Evolutionary conservation across 306 rosid species (phyloP).

Genomic region (Cucurbita pepo): DNA sequence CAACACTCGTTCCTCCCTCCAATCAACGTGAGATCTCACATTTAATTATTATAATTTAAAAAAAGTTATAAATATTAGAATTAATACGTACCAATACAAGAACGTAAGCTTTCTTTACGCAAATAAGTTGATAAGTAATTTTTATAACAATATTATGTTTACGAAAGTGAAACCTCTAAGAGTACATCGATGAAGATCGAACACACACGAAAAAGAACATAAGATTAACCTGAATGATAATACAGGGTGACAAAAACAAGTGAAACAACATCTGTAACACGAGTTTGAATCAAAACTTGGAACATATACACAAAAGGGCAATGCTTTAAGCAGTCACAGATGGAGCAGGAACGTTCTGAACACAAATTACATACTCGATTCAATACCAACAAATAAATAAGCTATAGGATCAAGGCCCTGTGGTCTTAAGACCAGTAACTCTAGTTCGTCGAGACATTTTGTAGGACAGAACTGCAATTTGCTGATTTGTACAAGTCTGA

Average conservation of each 20-base stretch:
- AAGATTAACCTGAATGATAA: not conserved
- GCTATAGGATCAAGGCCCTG: not conserved
- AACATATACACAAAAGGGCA: not conserved
- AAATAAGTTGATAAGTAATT: no score
- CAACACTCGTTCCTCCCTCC: no score
- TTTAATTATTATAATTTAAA: no score
- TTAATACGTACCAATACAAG: no score
- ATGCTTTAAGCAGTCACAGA: not conserved
- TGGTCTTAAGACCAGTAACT: not conserved
- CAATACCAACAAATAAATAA: not conserved
- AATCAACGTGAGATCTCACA: no score
- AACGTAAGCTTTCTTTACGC: no score
- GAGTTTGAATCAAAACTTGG: not conserved
- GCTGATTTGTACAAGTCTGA: not conserved
- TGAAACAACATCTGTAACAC: not conserved
- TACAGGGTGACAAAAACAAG: not conserved
- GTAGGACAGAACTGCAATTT: not conserved
- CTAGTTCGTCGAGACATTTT: not conserved
- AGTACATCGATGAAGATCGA: not conserved
- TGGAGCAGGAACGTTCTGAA: not conserved
- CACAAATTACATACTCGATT: not conserved
- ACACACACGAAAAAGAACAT: not conserved
- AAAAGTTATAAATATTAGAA: no score
- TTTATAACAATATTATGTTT: no score
- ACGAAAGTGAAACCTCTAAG: no score